Percentiles rank a stretch among this genome's conserved stretches.
phyloP scores from a whole-genome alignment of 371 early-diverging fungal genomes.

The Circinella umbellata region DNA sequence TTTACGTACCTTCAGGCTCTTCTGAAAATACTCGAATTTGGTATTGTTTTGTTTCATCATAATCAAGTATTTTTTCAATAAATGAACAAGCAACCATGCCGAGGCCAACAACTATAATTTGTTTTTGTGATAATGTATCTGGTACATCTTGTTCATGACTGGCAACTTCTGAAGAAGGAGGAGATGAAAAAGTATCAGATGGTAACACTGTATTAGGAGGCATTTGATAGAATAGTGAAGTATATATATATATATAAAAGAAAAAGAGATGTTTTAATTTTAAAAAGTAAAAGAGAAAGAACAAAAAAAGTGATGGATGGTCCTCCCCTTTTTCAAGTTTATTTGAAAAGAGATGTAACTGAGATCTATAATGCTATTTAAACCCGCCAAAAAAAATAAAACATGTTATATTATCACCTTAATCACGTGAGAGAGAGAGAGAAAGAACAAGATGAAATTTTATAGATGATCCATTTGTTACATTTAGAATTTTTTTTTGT shows the following conservation, averaged over 20 bases:
- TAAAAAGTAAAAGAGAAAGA: background rate
- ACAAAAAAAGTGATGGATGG: background rate
- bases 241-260: no score
- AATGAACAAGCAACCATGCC: slow-evolving; percentile 74
- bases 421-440: no score
- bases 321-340: no score
- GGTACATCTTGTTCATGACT: background rate
- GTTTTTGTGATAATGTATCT: slow-evolving; percentile 3
- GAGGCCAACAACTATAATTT: slow-evolving; percentile 62
- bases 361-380: no score
- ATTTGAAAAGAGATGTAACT: no score
- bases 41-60: slow-evolving; percentile 45
- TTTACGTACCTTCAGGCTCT: slow-evolving; percentile 48
- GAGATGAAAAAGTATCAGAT: background rate
- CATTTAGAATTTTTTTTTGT: no score
- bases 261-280: background rate
- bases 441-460: no score
- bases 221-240: background rate
- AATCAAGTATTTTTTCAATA: slow-evolving; percentile 62
- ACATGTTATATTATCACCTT: no score
- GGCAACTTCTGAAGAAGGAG: background rate
- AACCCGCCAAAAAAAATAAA: no score
- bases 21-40: slow-evolving; percentile 60
- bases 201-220: slow-evolving; percentile 26
- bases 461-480: no score